Percentiles rank a stretch among this genome's conserved stretches.
Conservation (phyloP, 2,329 filamentous ascomycete genomes). For the Epichloe sylvatica region DNA sequence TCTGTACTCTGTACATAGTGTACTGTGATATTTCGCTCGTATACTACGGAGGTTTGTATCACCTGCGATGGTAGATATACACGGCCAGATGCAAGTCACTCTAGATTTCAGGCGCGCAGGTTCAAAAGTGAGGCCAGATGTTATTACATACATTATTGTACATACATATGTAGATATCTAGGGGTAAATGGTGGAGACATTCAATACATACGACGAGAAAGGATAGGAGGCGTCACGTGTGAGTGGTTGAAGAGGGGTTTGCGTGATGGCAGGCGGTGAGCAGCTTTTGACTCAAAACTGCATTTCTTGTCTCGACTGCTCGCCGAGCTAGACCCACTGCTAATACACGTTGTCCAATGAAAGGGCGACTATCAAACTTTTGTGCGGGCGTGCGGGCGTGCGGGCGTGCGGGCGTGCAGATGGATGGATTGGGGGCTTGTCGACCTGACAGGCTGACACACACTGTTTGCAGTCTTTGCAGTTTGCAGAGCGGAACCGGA, state of each 20-base stretch:
- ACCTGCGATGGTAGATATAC: background rate
- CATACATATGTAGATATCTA: too few relatives aligned
- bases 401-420: conserved; percentile 1
- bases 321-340: conserved; percentile 7
- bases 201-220: background rate
- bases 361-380: conserved; percentile 22
- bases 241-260: background rate
- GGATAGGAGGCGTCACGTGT: background rate
- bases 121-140: too few relatives aligned
- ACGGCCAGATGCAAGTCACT: background rate
- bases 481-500: background rate
- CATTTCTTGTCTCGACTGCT: conserved; percentile 6
- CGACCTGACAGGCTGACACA: background rate
- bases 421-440: background rate
- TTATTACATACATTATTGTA: too few relatives aligned
- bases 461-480: background rate
- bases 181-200: too few relatives aligned
- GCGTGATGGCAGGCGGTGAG: conserved; percentile 1
- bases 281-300: conserved; percentile 13
- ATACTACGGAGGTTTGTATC: background rate
- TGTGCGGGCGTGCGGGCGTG: conserved; percentile 4
- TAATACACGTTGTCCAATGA: conserved; percentile 20
- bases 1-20: background rate
- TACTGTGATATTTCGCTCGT: background rate
- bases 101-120: background rate